Base-by-base conservation (phyloP, 495 filamentous ascomycete genomes). In the Beverwykella pulmonaria region DNA sequence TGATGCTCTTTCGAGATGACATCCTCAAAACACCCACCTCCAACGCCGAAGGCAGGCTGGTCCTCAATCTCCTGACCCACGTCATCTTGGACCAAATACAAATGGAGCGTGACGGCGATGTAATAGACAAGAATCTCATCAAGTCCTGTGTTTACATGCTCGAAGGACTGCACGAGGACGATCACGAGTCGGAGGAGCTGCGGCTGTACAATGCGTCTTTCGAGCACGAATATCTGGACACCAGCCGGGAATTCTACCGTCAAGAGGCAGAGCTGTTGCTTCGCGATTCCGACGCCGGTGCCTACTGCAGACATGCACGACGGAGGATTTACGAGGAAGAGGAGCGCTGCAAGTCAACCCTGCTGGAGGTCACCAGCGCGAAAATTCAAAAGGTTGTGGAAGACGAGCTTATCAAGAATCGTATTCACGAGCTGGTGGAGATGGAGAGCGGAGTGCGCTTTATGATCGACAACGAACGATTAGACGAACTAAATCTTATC, bases 381-480 rank as follows among this genome's bases (percentile, higher is more conserved):
- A 97, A 92, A 73, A 92, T 98, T 10, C 83, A 86, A 25, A 76
- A 80, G 4, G 87, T 97, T 0, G 82, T 99, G 10, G 92, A 98
- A 68, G 76, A 87, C 29, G 86, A 94, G 76, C 77, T 99, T 30
- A 91, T 98, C 50, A 79, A 77, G 29, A 83, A 82, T 9, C 89
- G 92, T 58, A 84, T 97, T 14, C 78, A 84, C 3, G 93, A 96
- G 15, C 88, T 99, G 54, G 85, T 98, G 60, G 83, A 86, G 23
- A 84, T 96, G 72, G 90, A 96, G 70, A 96, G 87, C 56, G 94
- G 94, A 20, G 85, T 97, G 53, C 85, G 84, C 56, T 83, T 82
- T 70, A 99, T 99, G 94, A 87, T 98, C 41, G 92, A 97, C 71
- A 90, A 97, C 65, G 89, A 97, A 70, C 84, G 87, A 49, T 53